Conservation (phyloP, 345 rosid genomes). For the Eucalyptus urophylla region DNA sequence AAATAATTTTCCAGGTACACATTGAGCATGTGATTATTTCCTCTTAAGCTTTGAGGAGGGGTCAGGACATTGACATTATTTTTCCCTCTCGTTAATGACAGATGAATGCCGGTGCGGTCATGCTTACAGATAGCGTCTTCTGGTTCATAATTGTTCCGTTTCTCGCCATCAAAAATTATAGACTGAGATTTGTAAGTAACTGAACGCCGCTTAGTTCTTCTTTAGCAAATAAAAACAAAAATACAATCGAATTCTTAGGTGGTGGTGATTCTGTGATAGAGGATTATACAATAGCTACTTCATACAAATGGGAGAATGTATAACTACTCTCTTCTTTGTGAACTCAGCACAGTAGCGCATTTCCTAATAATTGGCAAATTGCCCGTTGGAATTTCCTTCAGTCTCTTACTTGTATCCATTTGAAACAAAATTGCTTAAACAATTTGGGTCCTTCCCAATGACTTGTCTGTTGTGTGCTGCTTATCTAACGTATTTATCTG, state of each 20-base stretch:
- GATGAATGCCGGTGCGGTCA: constrained; percentile 98
- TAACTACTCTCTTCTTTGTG: background rate
- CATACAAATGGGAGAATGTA: background rate
- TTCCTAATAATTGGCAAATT: background rate
- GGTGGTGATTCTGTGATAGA: background rate
- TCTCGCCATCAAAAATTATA: constrained; percentile 64
- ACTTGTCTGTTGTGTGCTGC: background rate
- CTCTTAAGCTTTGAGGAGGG: background rate
- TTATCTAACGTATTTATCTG: background rate
- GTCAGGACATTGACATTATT: background rate
- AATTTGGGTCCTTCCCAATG: background rate
- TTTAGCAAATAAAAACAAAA: background rate
- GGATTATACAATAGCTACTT: background rate
- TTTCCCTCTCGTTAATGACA: constrained; percentile 7
- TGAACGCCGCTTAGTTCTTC: background rate
- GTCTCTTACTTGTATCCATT: background rate
- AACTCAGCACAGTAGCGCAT: background rate
- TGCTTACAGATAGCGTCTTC: constrained; percentile 90
- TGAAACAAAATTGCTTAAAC: background rate
- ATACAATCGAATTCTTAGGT: background rate
- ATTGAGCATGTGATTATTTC: background rate
- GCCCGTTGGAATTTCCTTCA: background rate
- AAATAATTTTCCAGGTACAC: constrained; percentile 77
- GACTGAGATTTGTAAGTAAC: constrained; percentile 58
- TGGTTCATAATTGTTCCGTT: constrained; percentile 93